phyloP scores from a whole-genome alignment of 2,329 filamentous ascomycete species.

The Cladosporium sp. region DNA sequence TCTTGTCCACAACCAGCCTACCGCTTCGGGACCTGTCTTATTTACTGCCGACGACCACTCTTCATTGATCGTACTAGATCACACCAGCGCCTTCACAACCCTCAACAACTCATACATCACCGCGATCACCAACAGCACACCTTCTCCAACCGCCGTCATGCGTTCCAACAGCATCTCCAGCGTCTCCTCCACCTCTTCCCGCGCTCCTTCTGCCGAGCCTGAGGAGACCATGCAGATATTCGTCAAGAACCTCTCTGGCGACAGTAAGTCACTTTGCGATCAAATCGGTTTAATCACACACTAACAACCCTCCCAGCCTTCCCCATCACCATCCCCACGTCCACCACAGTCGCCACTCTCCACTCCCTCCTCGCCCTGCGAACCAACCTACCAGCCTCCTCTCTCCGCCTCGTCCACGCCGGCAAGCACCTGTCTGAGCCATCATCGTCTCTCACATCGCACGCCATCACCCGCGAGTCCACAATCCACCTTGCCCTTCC shows the following conservation, averaged over 20 bases:
- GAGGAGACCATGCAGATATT: constrained; percentile 62
- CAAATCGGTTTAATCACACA: background rate
- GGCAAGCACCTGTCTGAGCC: constrained; percentile 55
- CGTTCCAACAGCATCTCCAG: constrained; percentile 46
- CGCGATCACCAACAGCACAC: background rate
- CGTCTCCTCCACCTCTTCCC: constrained; percentile 40
- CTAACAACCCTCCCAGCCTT: constrained; percentile 48
- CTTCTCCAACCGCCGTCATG: constrained; percentile 33
- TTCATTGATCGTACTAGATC: background rate
- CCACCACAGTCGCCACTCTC: constrained; percentile 57
- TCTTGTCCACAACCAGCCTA: background rate
- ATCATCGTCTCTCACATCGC: constrained; percentile 46
- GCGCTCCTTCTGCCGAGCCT: constrained; percentile 43
- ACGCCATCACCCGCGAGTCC: constrained; percentile 51
- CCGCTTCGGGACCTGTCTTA: background rate
- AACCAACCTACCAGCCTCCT: constrained; percentile 52
- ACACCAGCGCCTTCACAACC: background rate
- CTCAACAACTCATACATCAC: background rate
- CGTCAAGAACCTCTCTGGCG: constrained; percentile 59
- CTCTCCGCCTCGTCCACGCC: constrained; percentile 59
- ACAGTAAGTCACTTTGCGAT: constrained; percentile 49
- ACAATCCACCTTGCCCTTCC: constrained; percentile 58
- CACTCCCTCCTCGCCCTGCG: constrained; percentile 58
- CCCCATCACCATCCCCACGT: constrained; percentile 55
- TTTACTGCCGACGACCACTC: background rate